Base-by-base conservation (phyloP, 1,139 yeast genomes). In the Nakaseomyces bracarensis region DNA sequence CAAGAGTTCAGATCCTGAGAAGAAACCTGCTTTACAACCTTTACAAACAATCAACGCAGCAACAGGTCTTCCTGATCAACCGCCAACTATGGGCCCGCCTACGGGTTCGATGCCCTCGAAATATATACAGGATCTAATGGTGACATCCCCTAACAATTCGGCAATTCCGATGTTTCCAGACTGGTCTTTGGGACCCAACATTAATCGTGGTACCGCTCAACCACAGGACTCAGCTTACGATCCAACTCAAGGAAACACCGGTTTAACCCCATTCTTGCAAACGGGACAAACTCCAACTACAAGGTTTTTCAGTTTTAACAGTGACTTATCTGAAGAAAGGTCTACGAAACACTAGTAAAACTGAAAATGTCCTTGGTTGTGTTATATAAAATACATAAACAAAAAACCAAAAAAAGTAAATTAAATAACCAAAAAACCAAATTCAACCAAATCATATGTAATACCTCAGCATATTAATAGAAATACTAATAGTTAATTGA, bases 161-260 rank as follows among this genome's bases (percentile, higher is more conserved):
- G 48, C 59, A 1, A 53, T 55, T 41, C 48, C 60, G 4, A 55
- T 58, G 61, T 59, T 59, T 40, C 61, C 55, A 29, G 63, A 59
- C 44, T 59, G 64, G 64, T 49, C 57, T 4, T 40, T 55, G 20
- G 50, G 49, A 14, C 34, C 33, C 4, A 38, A 36, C 18, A 21
- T 43, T 13, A n/a, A 41, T 13, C 39, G 35, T 4, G 29, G 40
- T 13, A 33, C 40, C 4, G 36, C 36, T 20, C 43, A 42, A 27
- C 26, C 41, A 7, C 36, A 14, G 36, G 27, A 18, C 19, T 26
- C 30, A 7, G 13, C 31, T 5, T 20, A 34, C 19, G 19, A 19
- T 11, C 27, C 38, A 5, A 15, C 30, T 8, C 34, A 33, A 13
- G 56, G 61, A 3, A 49, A 54, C 33, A 53, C 61, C 8, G 62